A percentile compares a stretch with the other conserved stretches of the same genome.
Evolutionary conservation across 176 grass and related monocot species (phyloP).

Genomic region (Carex kokanica): DNA sequence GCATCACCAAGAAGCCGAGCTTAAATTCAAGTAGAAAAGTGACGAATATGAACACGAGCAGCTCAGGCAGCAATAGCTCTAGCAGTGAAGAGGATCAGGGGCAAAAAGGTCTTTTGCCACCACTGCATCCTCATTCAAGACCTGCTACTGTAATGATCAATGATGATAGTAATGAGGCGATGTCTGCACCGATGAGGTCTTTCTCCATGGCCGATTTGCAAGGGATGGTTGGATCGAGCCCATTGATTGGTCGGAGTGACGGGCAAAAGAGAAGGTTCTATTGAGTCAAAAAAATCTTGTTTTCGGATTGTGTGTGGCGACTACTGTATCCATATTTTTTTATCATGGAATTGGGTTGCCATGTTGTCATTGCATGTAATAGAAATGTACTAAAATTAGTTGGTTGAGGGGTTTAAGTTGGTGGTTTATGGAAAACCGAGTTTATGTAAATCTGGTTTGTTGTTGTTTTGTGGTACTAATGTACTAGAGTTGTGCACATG

Average conservation of each 20-base stretch:
- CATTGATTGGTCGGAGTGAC: slow-evolving; percentile 49
- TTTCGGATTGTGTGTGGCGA: not conserved
- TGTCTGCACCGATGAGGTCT: slow-evolving; percentile 40
- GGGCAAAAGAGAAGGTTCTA: slow-evolving; percentile 52
- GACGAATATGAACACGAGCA: slow-evolving; percentile 44
- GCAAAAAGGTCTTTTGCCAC: slow-evolving; percentile 31
- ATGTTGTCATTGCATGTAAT: slow-evolving; percentile 22
- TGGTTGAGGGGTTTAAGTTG: not conserved
- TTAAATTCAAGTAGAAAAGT: slow-evolving; percentile 37
- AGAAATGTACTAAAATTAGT: slow-evolving; percentile 15
- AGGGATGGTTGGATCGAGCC: slow-evolving; percentile 46
- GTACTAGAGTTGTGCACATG: not conserved
- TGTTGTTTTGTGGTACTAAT: not conserved
- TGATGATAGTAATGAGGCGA: slow-evolving; percentile 43
- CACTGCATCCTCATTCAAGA: slow-evolving; percentile 46
- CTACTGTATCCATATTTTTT: slow-evolving; percentile 25
- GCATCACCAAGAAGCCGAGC: slow-evolving; percentile 32
- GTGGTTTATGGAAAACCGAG: not conserved
- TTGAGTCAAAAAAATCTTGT: slow-evolving; percentile 3
- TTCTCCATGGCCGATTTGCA: slow-evolving; percentile 67
- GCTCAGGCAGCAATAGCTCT: slow-evolving; percentile 69
- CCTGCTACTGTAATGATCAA: slow-evolving; percentile 22
- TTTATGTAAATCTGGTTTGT: slow-evolving; percentile 17
- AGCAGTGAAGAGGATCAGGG: slow-evolving; percentile 47
- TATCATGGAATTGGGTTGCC: slow-evolving; percentile 25